Conservation (phyloP, 2,329 filamentous ascomycete species). For the Claviceps quebecensis region DNA sequence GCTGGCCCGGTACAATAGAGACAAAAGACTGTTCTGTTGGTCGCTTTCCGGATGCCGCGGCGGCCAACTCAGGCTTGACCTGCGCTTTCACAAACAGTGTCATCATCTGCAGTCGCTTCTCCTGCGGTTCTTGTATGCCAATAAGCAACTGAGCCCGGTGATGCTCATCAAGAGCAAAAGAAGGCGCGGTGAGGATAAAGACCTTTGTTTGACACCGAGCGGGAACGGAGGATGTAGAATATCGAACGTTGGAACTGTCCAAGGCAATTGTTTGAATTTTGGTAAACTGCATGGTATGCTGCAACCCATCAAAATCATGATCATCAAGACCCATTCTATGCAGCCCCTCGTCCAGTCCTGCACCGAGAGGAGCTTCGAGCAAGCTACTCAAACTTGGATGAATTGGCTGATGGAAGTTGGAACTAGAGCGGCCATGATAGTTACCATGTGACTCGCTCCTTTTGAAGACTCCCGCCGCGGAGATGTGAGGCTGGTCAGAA, state of each 20-base stretch:
- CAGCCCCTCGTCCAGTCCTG: conserved; percentile 57
- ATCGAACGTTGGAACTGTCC: conserved; percentile 46
- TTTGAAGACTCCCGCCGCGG: conserved; percentile 33
- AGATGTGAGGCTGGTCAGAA: conserved; percentile 43
- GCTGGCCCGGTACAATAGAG: conserved; percentile 27
- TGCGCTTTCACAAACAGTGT: conserved; percentile 43
- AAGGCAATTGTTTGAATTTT: conserved; percentile 56
- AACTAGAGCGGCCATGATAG: conserved; percentile 24
- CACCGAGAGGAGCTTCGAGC: conserved; percentile 54
- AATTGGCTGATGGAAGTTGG: conserved; percentile 31
- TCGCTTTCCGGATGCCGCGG: conserved; percentile 11
- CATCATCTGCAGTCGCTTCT: conserved; percentile 53
- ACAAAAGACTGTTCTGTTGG: conserved; percentile 11
- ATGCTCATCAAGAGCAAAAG: conserved; percentile 38
- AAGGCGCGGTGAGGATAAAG: conserved; percentile 51
- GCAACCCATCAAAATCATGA: conserved; percentile 55
- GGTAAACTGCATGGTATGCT: conserved; percentile 57
- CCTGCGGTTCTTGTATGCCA: conserved; percentile 55
- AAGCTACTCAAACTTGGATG: conserved; percentile 45
- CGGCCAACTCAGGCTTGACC: conserved; percentile 16
- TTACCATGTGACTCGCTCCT: conserved; percentile 56
- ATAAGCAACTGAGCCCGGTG: conserved; percentile 44
- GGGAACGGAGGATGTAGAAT: conserved; percentile 40
- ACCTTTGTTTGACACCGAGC: conserved; percentile 44
- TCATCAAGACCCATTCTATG: conserved; percentile 61